A percentile compares a stretch with the other conserved stretches of the same genome.
Conservation (phyloP, 768 basidiomycete species). For the Auriscalpium orientale region DNA sequence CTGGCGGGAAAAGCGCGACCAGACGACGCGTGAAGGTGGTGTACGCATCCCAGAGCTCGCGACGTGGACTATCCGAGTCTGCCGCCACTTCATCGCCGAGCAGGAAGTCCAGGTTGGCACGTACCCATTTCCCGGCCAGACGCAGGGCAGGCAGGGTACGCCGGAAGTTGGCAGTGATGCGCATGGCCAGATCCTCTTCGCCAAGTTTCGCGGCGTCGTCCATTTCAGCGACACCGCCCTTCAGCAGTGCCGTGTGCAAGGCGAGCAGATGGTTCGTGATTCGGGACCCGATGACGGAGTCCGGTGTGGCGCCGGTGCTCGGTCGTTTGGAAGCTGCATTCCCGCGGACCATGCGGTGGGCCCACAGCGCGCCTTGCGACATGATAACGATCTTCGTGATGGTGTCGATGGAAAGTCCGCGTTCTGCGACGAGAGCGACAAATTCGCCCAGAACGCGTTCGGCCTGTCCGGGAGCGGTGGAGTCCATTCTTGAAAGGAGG, state of each 20-base stretch:
- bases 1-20: constrained; percentile 57
- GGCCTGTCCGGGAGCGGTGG: constrained; percentile 39
- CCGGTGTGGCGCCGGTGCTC: constrained; percentile 6
- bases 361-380: constrained; percentile 79
- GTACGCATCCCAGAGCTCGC: constrained; percentile 69
- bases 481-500: constrained; percentile 35
- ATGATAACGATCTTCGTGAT: constrained; percentile 70
- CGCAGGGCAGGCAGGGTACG: constrained; percentile 82
- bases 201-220: constrained; percentile 45
- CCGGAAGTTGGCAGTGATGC: constrained; percentile 80
- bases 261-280: constrained; percentile 63
- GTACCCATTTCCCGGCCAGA: constrained; percentile 85
- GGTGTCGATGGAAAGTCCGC: constrained; percentile 65
- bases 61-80: constrained; percentile 28
- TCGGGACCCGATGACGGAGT: constrained; percentile 48
- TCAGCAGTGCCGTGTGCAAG: constrained; percentile 54
- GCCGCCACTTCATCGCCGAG: constrained; percentile 12
- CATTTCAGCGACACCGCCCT: constrained; percentile 59
- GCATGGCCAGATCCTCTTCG: constrained; percentile 62
- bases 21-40: constrained; percentile 58
- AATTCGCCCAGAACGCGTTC: constrained; percentile 50
- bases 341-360: constrained; percentile 67
- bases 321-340: constrained; percentile 17
- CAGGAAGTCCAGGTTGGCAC: constrained; percentile 44
- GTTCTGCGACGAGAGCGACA: constrained; percentile 50